Conservation (phyloP, 2,329 filamentous ascomycete genomes). For the Pyrenochaeta sp. region DNA sequence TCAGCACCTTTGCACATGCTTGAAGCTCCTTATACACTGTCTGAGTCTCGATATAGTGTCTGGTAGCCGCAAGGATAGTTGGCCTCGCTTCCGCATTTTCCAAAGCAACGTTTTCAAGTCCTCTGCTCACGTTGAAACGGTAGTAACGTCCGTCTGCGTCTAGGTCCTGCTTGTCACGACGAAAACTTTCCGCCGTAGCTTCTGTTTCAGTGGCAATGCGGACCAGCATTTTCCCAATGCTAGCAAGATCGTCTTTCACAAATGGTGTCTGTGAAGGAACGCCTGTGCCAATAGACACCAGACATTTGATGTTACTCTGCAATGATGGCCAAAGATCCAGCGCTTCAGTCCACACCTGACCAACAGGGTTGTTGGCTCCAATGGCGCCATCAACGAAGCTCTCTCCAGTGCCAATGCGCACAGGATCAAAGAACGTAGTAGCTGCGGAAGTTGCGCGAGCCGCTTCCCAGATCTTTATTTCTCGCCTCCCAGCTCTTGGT, state of each 20-base stretch:
- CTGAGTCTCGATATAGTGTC: not conserved
- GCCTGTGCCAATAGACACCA: conserved; percentile 26
- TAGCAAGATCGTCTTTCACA: not conserved
- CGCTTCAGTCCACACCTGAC: conserved; percentile 49
- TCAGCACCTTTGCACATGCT: not conserved
- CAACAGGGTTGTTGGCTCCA: conserved; percentile 56
- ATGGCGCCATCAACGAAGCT: conserved; percentile 54
- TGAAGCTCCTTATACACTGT: not conserved
- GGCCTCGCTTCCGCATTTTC: not conserved
- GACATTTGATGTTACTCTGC: conserved; percentile 18
- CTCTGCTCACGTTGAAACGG: not conserved
- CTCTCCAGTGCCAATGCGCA: conserved; percentile 45
- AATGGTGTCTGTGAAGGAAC: not conserved
- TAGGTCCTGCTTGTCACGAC: not conserved
- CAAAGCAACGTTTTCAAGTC: not conserved
- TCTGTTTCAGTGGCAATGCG: not conserved
- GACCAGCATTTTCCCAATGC: not conserved
- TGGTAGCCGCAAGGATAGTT: not conserved
- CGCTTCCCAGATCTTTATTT: conserved; percentile 17
- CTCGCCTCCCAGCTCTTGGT: conserved; percentile 44
- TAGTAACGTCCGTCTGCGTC: not conserved
- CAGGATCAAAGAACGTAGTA: conserved; percentile 42
- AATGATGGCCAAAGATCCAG: conserved; percentile 19
- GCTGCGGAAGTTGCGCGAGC: conserved; percentile 43
- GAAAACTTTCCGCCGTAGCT: not conserved